A percentile compares a stretch with the other conserved stretches of the same genome.
phyloP scores from a whole-genome alignment of 495 filamentous ascomycete species.

The Neurospora africana region DNA sequence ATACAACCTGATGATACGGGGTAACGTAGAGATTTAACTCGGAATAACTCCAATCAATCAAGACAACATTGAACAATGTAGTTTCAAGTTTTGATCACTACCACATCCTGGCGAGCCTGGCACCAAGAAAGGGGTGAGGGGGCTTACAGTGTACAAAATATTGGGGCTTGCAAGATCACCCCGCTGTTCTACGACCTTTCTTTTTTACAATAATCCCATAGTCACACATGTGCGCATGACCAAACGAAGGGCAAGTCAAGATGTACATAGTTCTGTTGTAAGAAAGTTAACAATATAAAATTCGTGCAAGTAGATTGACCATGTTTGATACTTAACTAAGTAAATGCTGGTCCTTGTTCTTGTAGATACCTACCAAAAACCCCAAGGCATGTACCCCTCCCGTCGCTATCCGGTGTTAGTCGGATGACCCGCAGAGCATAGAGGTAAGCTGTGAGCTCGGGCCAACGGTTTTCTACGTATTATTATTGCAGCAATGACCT shows the following conservation, averaged over 20 bases:
- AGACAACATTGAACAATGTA: neutral
- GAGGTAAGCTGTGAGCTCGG: neutral
- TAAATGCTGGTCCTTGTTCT: neutral
- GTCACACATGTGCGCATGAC: neutral
- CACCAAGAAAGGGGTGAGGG: too few relatives aligned
- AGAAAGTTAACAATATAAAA: neutral
- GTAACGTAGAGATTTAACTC: neutral
- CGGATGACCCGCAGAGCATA: too few relatives aligned
- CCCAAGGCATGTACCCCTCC: too few relatives aligned
- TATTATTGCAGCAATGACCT: neutral
- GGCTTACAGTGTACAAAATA: neutral
- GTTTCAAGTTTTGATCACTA: too few relatives aligned
- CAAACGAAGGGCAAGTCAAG: neutral
- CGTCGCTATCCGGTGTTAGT: too few relatives aligned
- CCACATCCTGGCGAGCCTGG: too few relatives aligned
- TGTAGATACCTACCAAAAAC: too few relatives aligned
- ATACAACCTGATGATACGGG: neutral
- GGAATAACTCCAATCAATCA: neutral
- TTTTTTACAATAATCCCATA: neutral
- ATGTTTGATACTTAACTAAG: neutral
- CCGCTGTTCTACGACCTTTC: neutral
- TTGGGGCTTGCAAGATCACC: neutral
- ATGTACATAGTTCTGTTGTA: neutral
- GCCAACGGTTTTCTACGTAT: neutral
- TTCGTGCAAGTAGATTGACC: neutral